A percentile compares a stretch with the other conserved stretches of the same genome.
Conservation (phyloP, 2,329 filamentous ascomycete genomes). For the Fusarium pseudoanthophilum region DNA sequence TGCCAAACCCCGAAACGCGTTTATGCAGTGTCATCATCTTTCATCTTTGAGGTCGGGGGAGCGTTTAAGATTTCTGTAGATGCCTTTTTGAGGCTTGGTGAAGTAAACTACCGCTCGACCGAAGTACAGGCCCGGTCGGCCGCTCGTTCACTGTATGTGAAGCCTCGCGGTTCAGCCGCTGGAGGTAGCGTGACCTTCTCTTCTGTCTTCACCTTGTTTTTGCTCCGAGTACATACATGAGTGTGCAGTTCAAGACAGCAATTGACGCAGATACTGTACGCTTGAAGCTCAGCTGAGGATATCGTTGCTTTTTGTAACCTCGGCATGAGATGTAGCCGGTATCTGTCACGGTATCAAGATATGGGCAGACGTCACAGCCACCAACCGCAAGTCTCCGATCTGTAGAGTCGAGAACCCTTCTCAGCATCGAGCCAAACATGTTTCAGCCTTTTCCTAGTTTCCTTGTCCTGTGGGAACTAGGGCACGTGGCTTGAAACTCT, state of each 20-base stretch:
- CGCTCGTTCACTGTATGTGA: background rate
- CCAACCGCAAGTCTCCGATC: background rate
- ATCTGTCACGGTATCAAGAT: background rate
- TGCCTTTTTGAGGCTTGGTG: background rate
- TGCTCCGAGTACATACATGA: no score
- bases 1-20: background rate
- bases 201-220: background rate
- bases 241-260: background rate
- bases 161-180: background rate
- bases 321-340: background rate
- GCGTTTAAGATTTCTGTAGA: background rate
- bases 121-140: background rate
- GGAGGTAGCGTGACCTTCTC: background rate
- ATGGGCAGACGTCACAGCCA: background rate
- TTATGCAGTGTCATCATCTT: background rate
- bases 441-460: background rate
- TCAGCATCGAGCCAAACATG: background rate
- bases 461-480: background rate
- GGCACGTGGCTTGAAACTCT: constrained; percentile 13
- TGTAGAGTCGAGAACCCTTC: background rate
- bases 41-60: background rate
- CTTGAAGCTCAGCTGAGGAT: background rate
- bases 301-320: background rate
- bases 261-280: background rate
- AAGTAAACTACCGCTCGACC: background rate